These are phyloP conservation scores for Alloascoidea hylecoeti DNA, from an alignment of 805 yeast genomes.

Conservation along the genomic window DNA sequence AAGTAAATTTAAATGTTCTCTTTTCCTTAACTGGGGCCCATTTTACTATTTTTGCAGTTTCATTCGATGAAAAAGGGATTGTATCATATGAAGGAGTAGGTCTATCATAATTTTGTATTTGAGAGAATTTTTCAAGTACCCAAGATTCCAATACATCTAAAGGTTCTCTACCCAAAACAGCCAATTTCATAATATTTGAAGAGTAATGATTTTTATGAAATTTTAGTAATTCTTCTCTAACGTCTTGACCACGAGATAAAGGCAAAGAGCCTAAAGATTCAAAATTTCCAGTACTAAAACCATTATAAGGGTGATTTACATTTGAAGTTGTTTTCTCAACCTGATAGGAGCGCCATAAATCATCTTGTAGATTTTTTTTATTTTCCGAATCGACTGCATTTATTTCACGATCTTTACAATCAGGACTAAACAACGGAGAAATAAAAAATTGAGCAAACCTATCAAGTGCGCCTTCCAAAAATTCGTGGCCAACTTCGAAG, in stretches of 20 bases:
- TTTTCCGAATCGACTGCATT: constrained; percentile 93
- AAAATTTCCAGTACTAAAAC: constrained; percentile 83
- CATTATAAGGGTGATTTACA: constrained; percentile 67
- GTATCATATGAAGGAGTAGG: constrained; percentile 28
- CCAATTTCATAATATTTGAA: constrained; percentile 79
- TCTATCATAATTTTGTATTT: constrained; percentile 37
- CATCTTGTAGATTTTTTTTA: constrained; percentile 86
- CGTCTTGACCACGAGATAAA: constrained; percentile 42
- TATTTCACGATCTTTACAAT: constrained; percentile 84
- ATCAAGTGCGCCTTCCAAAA: constrained; percentile 78
- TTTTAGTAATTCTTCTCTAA: constrained; percentile 66
- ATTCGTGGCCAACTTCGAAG: constrained; percentile 68
- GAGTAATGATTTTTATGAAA: constrained; percentile 67
- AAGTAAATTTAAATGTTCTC: constrained; percentile 50
- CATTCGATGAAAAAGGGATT: constrained; percentile 32
- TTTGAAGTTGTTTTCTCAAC: constrained; percentile 65
- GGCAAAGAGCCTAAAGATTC: constrained; percentile 64
- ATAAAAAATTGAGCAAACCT: constrained; percentile 90
- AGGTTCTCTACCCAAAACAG: constrained; percentile 69
- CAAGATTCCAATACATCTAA: constrained; percentile 58
- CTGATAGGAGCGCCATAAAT: constrained; percentile 80
- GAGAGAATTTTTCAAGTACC: constrained; percentile 53
- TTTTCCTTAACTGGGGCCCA: constrained; percentile 79
- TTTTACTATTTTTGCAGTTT: constrained; percentile 37
- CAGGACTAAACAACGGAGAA: constrained; percentile 55